These are phyloP conservation scores for Breynia disticha DNA, from an alignment of 441 rosid genomes.

Conservation along the genomic window DNA sequence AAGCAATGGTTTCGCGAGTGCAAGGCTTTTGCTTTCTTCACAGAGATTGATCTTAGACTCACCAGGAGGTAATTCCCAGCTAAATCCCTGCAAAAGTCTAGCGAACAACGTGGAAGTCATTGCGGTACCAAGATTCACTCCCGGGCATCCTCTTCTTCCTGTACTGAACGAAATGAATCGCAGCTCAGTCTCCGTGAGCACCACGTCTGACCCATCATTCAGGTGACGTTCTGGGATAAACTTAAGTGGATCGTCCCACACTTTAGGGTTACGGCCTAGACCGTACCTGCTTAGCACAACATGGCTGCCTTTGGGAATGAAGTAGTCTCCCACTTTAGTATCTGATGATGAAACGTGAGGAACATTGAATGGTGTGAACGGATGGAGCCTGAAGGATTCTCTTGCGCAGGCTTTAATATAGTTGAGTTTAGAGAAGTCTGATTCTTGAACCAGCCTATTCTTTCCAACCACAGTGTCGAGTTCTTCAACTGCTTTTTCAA, in stretches of 20 bases:
- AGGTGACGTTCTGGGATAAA: conserved; percentile 14
- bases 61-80: conserved; percentile 6
- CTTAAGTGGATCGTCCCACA: conserved; percentile 10
- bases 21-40: not conserved
- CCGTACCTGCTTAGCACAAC: conserved; percentile 4
- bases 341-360: conserved; percentile 10
- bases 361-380: conserved; percentile 8
- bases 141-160: conserved; percentile 13
- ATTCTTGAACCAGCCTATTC: conserved; percentile 13
- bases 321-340: conserved; percentile 2
- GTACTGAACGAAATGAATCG: conserved; percentile 15
- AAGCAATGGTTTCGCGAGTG: conserved; percentile 5
- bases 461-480: conserved; percentile 12
- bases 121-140: not conserved
- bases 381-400: conserved; percentile 15
- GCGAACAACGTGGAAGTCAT: conserved; percentile 11
- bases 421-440: conserved; percentile 10
- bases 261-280: conserved; percentile 10
- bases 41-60: not conserved
- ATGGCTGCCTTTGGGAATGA: conserved; percentile 13
- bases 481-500: conserved; percentile 7
- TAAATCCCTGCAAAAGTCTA: conserved; percentile 12
- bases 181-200: conserved; percentile 8
- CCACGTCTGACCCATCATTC: conserved; percentile 5
- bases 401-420: conserved; percentile 15